Percentiles rank a stretch among this genome's conserved stretches.
Evolutionary conservation across 2,329 filamentous ascomycete species (phyloP).

Genomic region (Fusarium decemcellulare): DNA sequence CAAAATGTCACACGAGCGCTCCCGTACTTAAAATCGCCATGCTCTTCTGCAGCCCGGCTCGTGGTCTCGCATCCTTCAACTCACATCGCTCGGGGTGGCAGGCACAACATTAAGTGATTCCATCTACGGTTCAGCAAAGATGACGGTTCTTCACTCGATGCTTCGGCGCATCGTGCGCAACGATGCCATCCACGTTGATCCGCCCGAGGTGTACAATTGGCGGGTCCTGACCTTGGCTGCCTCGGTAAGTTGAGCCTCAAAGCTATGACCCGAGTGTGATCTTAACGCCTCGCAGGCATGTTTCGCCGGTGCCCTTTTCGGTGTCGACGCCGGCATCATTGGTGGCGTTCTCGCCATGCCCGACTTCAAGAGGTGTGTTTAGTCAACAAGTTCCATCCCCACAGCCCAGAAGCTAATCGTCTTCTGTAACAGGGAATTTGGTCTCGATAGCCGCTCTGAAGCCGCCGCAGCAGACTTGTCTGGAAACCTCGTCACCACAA

Average conservation of each 20-base stretch:
- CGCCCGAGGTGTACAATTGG: slow-evolving; percentile 79
- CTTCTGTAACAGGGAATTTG: slow-evolving; percentile 38
- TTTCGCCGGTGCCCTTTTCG: slow-evolving; percentile 43
- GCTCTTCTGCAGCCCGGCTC: slow-evolving; percentile 1
- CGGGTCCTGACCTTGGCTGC: slow-evolving; percentile 75
- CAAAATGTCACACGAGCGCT: not conserved
- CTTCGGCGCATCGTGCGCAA: slow-evolving; percentile 61
- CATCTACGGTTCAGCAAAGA: not conserved
- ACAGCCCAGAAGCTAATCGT: too few relatives aligned
- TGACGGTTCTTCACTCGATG: slow-evolving; percentile 41
- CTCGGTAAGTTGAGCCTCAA: slow-evolving; percentile 52
- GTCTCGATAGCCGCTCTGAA: slow-evolving; percentile 30
- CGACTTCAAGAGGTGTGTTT: slow-evolving; percentile 38
- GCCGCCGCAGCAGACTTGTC: slow-evolving; percentile 38
- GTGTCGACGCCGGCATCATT: slow-evolving; percentile 48
- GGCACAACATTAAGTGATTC: not conserved
- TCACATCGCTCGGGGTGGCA: too few relatives aligned
- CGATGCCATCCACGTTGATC: slow-evolving; percentile 76
- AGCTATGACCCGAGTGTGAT: rapidly evolving
- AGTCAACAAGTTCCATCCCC: too few relatives aligned
- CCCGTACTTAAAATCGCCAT: slow-evolving; percentile 37
- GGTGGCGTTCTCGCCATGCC: slow-evolving; percentile 48
- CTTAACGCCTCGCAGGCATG: slow-evolving; percentile 32
- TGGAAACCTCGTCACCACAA: slow-evolving; percentile 48
- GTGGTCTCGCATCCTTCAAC: not conserved